A percentile compares a stretch with the other conserved stretches of the same genome.
phyloP scores from a whole-genome alignment of 257 asterid species.

The Solanum gracilifrons region DNA sequence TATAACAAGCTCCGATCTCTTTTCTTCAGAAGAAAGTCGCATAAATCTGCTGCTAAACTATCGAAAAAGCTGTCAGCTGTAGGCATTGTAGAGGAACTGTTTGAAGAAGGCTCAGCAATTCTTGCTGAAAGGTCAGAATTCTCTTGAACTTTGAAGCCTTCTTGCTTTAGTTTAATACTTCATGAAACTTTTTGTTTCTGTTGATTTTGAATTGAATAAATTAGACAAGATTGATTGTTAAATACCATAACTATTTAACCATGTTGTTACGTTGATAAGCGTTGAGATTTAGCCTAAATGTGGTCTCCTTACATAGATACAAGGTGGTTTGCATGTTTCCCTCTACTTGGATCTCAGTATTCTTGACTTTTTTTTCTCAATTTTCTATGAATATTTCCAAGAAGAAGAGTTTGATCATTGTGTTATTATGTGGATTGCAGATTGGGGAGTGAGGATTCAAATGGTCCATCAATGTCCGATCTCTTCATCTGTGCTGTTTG shows the following conservation, averaged over 20 bases:
- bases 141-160: neutral
- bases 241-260: neutral
- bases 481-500: conserved; percentile 60
- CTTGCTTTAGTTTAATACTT: neutral
- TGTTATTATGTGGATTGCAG: conserved; percentile 18
- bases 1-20: conserved; percentile 37
- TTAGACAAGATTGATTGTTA: neutral
- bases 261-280: neutral
- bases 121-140: conserved; percentile 48
- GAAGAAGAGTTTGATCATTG: neutral
- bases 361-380: neutral
- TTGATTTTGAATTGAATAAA: neutral
- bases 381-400: neutral
- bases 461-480: conserved; percentile 22
- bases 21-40: conserved; percentile 24
- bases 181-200: neutral
- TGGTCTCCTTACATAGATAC: neutral
- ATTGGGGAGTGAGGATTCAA: conserved; percentile 46
- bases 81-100: conserved; percentile 66
- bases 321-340: neutral
- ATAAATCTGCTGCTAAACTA: conserved; percentile 17
- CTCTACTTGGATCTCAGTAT: neutral
- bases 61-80: conserved; percentile 44
- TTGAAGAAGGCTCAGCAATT: conserved; percentile 84
- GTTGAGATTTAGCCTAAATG: neutral